These are phyloP conservation scores for Umbellularia californica DNA, from an alignment of 164 flowering plant species.

Conservation along the genomic window DNA sequence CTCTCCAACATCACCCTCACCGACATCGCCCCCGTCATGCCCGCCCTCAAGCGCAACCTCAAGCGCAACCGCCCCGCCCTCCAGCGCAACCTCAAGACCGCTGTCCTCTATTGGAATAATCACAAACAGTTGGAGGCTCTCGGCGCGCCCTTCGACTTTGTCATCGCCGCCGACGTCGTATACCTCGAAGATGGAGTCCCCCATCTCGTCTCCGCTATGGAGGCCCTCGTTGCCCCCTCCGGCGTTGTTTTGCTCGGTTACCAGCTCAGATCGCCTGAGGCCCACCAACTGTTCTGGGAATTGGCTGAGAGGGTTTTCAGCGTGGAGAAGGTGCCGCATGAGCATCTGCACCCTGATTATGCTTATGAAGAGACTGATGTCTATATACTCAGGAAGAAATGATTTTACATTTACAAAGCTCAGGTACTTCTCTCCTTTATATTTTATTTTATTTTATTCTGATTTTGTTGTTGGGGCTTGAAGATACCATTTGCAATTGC, in stretches of 20 bases:
- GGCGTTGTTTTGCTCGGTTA: constrained; percentile 82
- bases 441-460: background rate
- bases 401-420: background rate
- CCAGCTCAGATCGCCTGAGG: constrained; percentile 81
- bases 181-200: constrained; percentile 70
- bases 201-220: constrained; percentile 61
- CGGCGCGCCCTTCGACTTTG: constrained; percentile 73
- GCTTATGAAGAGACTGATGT: constrained; percentile 84
- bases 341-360: constrained; percentile 80
- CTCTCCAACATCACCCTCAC: constrained; percentile 61
- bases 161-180: constrained; percentile 86
- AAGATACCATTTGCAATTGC: background rate
- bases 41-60: constrained; percentile 80
- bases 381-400: constrained; percentile 61
- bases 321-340: constrained; percentile 65
- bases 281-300: constrained; percentile 80
- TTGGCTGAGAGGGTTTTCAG: constrained; percentile 43
- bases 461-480: background rate
- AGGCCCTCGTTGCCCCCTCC: constrained; percentile 41
- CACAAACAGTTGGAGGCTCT: constrained; percentile 43
- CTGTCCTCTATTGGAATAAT: constrained; percentile 68
- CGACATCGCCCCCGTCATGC: constrained; percentile 85
- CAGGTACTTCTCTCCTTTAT: background rate
- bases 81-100: constrained; percentile 41
- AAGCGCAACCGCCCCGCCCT: constrained; percentile 65